Evolutionary conservation across 306 rosid genomes (phyloP).

Genomic region (Begonia fuchsioides): DNA sequence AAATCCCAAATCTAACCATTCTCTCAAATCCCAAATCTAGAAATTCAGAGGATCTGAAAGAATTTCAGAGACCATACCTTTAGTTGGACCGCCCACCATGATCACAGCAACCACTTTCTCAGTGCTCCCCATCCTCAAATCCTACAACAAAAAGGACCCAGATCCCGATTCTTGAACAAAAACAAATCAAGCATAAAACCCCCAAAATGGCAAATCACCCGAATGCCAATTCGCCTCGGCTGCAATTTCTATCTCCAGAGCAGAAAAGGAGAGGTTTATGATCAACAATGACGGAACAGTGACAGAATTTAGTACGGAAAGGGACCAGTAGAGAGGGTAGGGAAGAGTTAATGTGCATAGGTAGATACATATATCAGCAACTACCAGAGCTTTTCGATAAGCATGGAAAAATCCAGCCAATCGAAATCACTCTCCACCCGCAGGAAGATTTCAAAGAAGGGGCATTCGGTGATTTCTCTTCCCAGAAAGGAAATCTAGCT

Average conservation of each 20-base stretch:
- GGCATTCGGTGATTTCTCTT: no score
- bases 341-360: conserved; percentile 3
- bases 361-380: neutral
- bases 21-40: neutral
- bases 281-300: neutral
- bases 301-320: neutral
- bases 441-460: no score
- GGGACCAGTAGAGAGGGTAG: neutral
- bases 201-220: conserved; percentile 5
- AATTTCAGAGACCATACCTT: conserved; percentile 38
- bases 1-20: neutral
- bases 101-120: conserved; percentile 81
- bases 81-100: conserved; percentile 98
- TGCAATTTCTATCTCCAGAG: neutral
- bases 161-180: conserved; percentile 18
- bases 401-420: conserved; percentile 1
- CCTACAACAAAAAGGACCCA: conserved; percentile 12
- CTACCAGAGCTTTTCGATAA: conserved; percentile 1
- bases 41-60: neutral
- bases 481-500: no score
- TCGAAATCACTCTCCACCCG: conserved; percentile 1
- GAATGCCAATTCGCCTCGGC: conserved; percentile 3
- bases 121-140: conserved; percentile 35
- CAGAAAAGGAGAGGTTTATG: neutral
- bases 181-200: neutral